These are phyloP conservation scores for Amylostereum areolatum DNA, from an alignment of 1,284 basidiomycete genomes.

Conservation along the genomic window DNA sequence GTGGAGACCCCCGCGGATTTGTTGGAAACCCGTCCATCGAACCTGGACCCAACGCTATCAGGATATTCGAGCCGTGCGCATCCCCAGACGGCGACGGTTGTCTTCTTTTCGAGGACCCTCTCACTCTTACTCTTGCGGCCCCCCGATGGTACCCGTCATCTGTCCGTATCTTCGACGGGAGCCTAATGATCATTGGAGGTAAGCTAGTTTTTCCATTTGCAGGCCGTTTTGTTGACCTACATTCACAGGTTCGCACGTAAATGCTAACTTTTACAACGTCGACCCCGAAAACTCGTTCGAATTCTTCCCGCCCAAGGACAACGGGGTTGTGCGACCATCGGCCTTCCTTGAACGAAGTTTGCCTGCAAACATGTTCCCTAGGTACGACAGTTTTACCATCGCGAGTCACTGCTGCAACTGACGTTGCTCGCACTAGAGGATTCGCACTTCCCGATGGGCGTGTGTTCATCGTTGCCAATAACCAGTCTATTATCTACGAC, in stretches of 20 bases:
- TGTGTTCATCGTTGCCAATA: slow-evolving; percentile 38
- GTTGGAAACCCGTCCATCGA: slow-evolving; percentile 28
- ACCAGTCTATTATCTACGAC: slow-evolving; percentile 37
- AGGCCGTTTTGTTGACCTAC: too few species aligned
- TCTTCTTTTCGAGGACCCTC: slow-evolving; percentile 33
- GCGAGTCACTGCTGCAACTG: too few species aligned
- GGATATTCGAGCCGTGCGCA: slow-evolving; percentile 32
- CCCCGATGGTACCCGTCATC: slow-evolving; percentile 39
- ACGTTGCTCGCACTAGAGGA: slow-evolving; percentile 5
- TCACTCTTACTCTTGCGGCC: slow-evolving; percentile 22
- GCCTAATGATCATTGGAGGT: slow-evolving; percentile 32
- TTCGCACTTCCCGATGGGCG: slow-evolving; percentile 31
- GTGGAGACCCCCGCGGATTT: slow-evolving; percentile 36
- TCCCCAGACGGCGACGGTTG: slow-evolving; percentile 31
- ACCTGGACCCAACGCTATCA: slow-evolving; percentile 25
- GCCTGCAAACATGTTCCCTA: slow-evolving; percentile 21
- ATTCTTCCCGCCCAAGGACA: slow-evolving; percentile 48
- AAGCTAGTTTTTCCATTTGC: slow-evolving; percentile 21
- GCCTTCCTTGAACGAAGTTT: slow-evolving; percentile 32
- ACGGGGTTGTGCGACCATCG: slow-evolving; percentile 36
- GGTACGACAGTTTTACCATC: slow-evolving; percentile 7
- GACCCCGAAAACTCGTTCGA: slow-evolving; percentile 41
- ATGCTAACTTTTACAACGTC: slow-evolving; percentile 32
- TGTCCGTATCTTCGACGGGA: slow-evolving; percentile 35
- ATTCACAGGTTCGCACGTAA: slow-evolving; percentile 25